Evolutionary conservation across 352 stramenopile genomes (phyloP).

Genomic region (Phytophthora pluvialis): DNA sequence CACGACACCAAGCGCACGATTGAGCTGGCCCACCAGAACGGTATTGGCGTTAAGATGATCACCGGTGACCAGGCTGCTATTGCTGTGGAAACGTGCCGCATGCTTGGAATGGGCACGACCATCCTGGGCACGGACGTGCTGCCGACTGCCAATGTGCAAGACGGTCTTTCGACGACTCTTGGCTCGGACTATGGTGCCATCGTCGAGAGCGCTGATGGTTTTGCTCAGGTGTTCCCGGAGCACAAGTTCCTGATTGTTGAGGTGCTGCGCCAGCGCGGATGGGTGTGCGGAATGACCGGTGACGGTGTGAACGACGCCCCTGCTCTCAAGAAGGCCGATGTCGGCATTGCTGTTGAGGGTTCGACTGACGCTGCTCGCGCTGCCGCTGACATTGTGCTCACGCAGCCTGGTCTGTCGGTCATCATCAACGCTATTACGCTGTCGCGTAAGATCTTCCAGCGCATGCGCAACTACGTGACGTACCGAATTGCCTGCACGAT

Average conservation of each 20-base stretch:
- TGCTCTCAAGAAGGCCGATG: conserved; percentile 71
- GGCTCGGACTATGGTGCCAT: conserved; percentile 78
- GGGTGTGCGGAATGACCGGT: conserved; percentile 82
- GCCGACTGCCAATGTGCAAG: conserved; percentile 60
- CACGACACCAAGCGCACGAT: conserved; percentile 96
- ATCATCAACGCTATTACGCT: conserved; percentile 92
- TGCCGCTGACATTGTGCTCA: conserved; percentile 95
- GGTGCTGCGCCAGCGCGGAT: conserved; percentile 80
- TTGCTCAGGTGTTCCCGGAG: conserved; percentile 93
- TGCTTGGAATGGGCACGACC: conserved; percentile 92
- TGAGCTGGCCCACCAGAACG: conserved; percentile 87
- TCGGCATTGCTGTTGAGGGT: conserved; percentile 84
- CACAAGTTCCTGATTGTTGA: conserved; percentile 94
- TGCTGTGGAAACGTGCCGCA: conserved; percentile 92
- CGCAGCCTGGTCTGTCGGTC: conserved; percentile 91
- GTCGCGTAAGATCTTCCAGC: conserved; percentile 93
- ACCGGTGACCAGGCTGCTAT: conserved; percentile 96
- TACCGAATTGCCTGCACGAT: conserved; percentile 94
- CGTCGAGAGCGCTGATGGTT: conserved; percentile 94
- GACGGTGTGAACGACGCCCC: conserved; percentile 75
- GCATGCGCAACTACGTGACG: conserved; percentile 95
- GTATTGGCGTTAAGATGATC: conserved; percentile 97
- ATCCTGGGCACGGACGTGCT: conserved; percentile 84
- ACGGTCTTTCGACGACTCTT: conserved; percentile 62
- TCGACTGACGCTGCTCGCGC: conserved; percentile 89